Evolutionary conservation across 1,284 basidiomycete species (phyloP).

Genomic region (Somion occarium): DNA sequence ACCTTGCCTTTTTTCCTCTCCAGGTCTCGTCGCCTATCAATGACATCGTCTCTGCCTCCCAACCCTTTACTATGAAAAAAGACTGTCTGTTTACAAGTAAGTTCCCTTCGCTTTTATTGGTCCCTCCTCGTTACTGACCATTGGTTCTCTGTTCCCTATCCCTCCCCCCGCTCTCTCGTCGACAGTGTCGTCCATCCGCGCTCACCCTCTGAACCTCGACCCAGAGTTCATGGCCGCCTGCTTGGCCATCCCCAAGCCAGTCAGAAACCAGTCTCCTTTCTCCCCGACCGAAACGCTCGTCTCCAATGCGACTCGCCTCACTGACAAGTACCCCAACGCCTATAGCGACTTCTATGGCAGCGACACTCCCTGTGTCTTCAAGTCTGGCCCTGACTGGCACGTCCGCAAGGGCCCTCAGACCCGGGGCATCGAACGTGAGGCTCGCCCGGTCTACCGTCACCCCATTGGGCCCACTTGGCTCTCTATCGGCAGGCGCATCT

Average conservation of each 20-base stretch:
- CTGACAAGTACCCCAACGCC: constrained; percentile 23
- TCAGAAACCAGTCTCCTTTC: neutral
- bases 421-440: constrained; percentile 24
- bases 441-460: constrained; percentile 27
- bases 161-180: neutral
- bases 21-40: too few species aligned
- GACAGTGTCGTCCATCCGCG: constrained; percentile 2
- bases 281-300: constrained; percentile 8
- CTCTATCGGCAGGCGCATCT: constrained; percentile 17
- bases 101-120: too few species aligned
- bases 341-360: constrained; percentile 27
- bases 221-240: constrained; percentile 7
- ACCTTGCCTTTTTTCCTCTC: too few species aligned
- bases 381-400: constrained; percentile 12
- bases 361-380: constrained; percentile 26
- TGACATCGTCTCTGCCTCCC: too few species aligned
- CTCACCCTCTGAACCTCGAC: neutral
- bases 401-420: constrained; percentile 12
- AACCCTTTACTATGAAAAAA: too few species aligned
- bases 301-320: constrained; percentile 19
- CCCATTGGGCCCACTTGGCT: constrained; percentile 21
- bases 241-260: neutral
- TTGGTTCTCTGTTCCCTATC: too few species aligned
- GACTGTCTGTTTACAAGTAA: too few species aligned
- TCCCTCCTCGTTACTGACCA: too few species aligned